Evolutionary conservation across 164 flowering plant species (phyloP).

Genomic region (Annona squamosa): DNA sequence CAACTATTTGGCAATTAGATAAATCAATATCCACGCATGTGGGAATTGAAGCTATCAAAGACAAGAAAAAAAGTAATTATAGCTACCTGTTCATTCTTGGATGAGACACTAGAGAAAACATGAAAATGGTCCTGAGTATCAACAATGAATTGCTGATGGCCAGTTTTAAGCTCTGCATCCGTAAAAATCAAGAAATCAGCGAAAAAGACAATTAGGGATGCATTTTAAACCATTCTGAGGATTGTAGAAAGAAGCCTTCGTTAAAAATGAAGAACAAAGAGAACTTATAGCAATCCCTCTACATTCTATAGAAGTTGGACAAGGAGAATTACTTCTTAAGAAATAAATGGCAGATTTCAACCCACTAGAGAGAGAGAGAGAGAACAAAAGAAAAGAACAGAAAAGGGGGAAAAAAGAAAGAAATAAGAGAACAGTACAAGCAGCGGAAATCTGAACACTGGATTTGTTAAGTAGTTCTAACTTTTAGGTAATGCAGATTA

Average conservation of each 20-base stretch:
- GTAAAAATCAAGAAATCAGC: not conserved
- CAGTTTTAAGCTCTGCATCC: conserved; percentile 15
- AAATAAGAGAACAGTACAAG: not conserved
- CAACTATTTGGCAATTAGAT: too few species aligned
- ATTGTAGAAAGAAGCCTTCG: not conserved
- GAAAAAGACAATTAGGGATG: not conserved
- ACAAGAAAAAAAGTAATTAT: not conserved
- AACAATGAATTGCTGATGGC: conserved; percentile 18
- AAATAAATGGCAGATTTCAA: not conserved
- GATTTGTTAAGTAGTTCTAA: too few species aligned
- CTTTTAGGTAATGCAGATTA: too few species aligned
- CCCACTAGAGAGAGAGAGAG: too few species aligned
- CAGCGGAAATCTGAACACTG: too few species aligned
- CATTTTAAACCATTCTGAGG: not conserved
- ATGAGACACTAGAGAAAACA: conserved; percentile 19
- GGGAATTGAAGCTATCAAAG: conserved; percentile 1
- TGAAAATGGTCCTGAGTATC: conserved; percentile 26
- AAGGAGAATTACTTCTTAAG: not conserved
- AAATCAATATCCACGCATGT: not conserved
- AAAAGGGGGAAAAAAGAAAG: too few species aligned
- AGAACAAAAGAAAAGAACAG: too few species aligned
- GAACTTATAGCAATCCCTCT: not conserved
- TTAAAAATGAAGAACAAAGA: not conserved
- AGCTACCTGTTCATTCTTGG: conserved; percentile 27
- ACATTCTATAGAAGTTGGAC: not conserved